These are phyloP conservation scores for Neurospora sp. DNA, from an alignment of 495 filamentous ascomycete genomes.

Conservation along the genomic window DNA sequence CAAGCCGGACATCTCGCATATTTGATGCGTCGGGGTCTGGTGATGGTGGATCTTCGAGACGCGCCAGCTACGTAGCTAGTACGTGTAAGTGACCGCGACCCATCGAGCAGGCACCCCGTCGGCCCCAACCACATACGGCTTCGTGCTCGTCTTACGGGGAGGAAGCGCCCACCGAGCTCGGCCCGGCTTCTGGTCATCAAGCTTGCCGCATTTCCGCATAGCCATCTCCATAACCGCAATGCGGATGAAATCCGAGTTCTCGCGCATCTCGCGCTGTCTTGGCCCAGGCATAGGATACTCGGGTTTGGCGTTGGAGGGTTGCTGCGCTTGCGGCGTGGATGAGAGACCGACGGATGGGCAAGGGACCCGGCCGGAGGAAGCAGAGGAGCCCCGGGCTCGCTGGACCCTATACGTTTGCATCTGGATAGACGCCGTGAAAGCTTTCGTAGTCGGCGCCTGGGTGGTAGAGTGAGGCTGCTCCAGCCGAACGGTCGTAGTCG, in stretches of 20 bases:
- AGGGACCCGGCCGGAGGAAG: constrained; percentile 23
- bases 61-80: background rate
- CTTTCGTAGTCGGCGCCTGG: constrained; percentile 16
- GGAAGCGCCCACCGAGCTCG: constrained; percentile 81
- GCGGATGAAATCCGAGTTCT: constrained; percentile 89
- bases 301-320: constrained; percentile 18
- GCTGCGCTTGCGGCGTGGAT: constrained; percentile 28
- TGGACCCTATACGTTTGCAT: constrained; percentile 72
- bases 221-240: constrained; percentile 95
- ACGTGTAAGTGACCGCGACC: constrained; percentile 23
- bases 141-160: constrained; percentile 54
- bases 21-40: background rate
- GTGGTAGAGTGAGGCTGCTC: constrained; percentile 40
- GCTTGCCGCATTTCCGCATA: constrained; percentile 85
- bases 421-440: constrained; percentile 69
- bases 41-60: background rate
- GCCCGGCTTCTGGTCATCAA: constrained; percentile 75
- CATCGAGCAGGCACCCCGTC: constrained; percentile 44
- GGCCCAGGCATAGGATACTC: constrained; percentile 36
- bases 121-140: constrained; percentile 39
- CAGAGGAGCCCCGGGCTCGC: constrained; percentile 29
- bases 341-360: constrained; percentile 25
- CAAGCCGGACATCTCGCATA: background rate
- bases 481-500: constrained; percentile 55
- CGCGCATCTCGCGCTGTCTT: constrained; percentile 78